phyloP scores from a whole-genome alignment of 495 filamentous ascomycete genomes.

The Penicillium soppii region DNA sequence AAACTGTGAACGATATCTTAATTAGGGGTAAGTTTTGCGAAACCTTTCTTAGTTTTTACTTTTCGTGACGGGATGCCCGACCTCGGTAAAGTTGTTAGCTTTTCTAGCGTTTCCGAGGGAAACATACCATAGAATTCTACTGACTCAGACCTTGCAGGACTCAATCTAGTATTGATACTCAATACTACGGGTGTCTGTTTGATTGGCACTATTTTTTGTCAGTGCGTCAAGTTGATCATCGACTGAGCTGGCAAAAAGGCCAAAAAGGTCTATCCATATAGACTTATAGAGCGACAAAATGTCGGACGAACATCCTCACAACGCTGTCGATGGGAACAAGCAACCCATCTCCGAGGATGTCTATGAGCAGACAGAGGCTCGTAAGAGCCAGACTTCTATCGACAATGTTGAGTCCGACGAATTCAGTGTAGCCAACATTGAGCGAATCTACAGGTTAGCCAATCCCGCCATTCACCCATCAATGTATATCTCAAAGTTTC shows the following conservation, averaged over 20 bases:
- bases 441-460: constrained; percentile 42
- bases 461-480: neutral
- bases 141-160: neutral
- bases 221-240: neutral
- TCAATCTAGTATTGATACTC: neutral
- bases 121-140: neutral
- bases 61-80: constrained; percentile 1
- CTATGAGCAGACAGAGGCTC: constrained; percentile 24
- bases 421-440: constrained; percentile 34
- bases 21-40: neutral
- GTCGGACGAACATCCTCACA: constrained; percentile 10
- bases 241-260: constrained; percentile 1
- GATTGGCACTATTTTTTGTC: neutral
- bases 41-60: too few relatives aligned
- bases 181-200: neutral
- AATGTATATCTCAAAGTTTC: neutral
- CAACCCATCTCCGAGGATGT: constrained; percentile 18
- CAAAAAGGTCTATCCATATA: neutral
- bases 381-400: constrained; percentile 3
- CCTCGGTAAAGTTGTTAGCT: constrained; percentile 2
- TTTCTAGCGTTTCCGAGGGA: neutral
- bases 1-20: too few relatives aligned
- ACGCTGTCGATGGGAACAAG: constrained; percentile 17
- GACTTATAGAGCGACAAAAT: constrained; percentile 11
- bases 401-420: constrained; percentile 28